Conservation (phyloP, 108 stramenopile species). For the Licmophora abbreviata region DNA sequence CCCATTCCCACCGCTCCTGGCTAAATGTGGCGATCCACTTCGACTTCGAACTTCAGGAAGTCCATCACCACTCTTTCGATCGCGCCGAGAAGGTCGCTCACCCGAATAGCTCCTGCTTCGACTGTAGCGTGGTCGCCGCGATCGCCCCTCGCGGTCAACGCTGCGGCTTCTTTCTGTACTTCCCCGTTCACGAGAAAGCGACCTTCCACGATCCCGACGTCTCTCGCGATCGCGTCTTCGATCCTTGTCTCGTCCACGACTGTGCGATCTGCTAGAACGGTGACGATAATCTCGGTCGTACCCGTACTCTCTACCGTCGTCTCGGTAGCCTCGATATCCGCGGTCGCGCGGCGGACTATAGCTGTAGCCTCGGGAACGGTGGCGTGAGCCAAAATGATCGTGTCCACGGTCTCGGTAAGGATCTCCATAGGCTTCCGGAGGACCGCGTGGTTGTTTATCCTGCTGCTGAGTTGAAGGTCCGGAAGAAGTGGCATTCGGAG, state of each 20-base stretch:
- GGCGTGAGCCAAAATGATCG: conserved; percentile 15
- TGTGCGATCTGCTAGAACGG: conserved; percentile 36
- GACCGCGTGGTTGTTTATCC: conserved; percentile 13
- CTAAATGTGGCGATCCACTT: conserved; percentile 3
- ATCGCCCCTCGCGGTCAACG: not conserved
- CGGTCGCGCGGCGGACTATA: conserved; percentile 18
- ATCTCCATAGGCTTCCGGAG: conserved; percentile 26
- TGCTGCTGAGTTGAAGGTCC: conserved; percentile 14
- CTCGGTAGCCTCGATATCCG: conserved; percentile 32
- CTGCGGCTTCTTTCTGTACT: conserved; percentile 19
- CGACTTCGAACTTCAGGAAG: not conserved
- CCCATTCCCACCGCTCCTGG: not conserved
- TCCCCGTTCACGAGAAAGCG: conserved; percentile 18
- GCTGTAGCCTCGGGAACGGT: conserved; percentile 21
- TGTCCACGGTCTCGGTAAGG: conserved; percentile 20
- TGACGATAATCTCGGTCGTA: conserved; percentile 38
- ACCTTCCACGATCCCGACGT: conserved; percentile 8
- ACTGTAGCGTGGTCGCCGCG: conserved; percentile 16
- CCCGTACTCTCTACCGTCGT: conserved; percentile 26
- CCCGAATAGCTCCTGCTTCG: conserved; percentile 24
- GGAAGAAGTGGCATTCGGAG: conserved; percentile 32
- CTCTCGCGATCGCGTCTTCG: conserved; percentile 19
- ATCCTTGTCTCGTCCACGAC: conserved; percentile 30
- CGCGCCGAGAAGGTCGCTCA: conserved; percentile 3
- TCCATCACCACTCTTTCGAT: not conserved